A percentile compares a stretch with the other conserved stretches of the same genome.
These are phyloP conservation scores for Firmiana major DNA, from an alignment of 345 rosid species.

Conservation along the genomic window DNA sequence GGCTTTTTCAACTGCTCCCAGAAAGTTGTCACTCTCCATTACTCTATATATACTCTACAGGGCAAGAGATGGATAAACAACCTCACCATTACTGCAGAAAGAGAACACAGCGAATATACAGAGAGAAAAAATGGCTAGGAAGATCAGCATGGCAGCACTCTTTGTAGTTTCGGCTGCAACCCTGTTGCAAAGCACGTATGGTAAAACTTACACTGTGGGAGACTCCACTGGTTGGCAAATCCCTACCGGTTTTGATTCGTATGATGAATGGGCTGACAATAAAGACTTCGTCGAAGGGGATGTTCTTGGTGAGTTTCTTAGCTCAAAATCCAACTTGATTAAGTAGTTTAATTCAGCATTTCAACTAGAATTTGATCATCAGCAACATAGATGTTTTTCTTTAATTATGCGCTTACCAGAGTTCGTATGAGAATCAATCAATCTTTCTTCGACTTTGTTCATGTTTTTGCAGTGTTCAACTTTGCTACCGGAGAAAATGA, in stretches of 20 bases:
- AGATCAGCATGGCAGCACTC: neutral
- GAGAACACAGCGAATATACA: slow-evolving; percentile 27
- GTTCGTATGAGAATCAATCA: neutral
- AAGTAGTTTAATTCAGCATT: neutral
- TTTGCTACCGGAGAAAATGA: slow-evolving; percentile 26
- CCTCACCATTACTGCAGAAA: neutral
- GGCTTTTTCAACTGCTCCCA: neutral
- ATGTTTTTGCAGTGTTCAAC: slow-evolving; percentile 26
- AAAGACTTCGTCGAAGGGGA: slow-evolving; percentile 32
- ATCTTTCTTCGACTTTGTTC: neutral
- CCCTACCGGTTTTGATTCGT: slow-evolving; percentile 16
- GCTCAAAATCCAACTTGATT: neutral
- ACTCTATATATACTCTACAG: neutral
- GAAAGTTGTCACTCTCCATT: neutral
- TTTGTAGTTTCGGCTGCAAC: slow-evolving; percentile 11
- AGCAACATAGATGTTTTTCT: neutral
- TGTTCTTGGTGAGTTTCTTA: slow-evolving; percentile 23
- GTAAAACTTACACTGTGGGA: slow-evolving; percentile 29
- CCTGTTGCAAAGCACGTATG: slow-evolving; percentile 10
- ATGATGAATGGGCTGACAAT: slow-evolving; percentile 28
- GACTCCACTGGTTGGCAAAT: slow-evolving; percentile 25
- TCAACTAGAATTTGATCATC: neutral
- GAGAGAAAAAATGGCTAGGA: slow-evolving; percentile 7
- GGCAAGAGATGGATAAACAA: neutral
- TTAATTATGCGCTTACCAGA: too few species aligned